Conservation (phyloP, 768 basidiomycete genomes). For the Boletus bicolor region DNA sequence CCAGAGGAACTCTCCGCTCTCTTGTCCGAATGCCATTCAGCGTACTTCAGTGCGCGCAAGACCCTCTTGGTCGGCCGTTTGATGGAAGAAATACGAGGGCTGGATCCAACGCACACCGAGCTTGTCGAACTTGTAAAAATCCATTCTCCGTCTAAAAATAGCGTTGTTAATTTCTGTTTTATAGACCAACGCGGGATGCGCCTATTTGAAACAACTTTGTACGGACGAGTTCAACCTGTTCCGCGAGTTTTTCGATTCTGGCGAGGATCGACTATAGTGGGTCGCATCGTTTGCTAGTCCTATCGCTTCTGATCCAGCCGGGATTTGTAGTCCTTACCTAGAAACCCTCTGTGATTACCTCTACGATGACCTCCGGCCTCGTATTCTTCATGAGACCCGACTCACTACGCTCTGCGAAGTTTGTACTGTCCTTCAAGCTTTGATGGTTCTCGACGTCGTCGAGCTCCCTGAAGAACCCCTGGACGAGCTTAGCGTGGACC, state of each 20-base stretch:
- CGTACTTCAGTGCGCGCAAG: constrained; percentile 77
- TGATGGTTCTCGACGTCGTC: constrained; percentile 88
- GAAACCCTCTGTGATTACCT: constrained; percentile 91
- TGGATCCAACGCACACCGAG: constrained; percentile 77
- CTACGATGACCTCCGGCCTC: constrained; percentile 92
- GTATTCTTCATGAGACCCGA: constrained; percentile 89
- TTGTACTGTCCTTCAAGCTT: constrained; percentile 91
- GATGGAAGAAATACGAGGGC: constrained; percentile 73
- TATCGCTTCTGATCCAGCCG: constrained; percentile 8
- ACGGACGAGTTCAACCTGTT: constrained; percentile 87
- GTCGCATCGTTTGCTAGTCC: constrained; percentile 22
- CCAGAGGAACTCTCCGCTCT: constrained; percentile 84
- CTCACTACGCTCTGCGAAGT: constrained; percentile 89
- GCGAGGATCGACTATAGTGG: constrained; percentile 71
- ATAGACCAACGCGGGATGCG: constrained; percentile 88
- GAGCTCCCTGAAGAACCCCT: constrained; percentile 30
- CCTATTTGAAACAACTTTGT: constrained; percentile 89
- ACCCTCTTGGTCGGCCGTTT: constrained; percentile 69
- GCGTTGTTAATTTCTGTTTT: not conserved
- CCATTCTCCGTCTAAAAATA: not conserved
- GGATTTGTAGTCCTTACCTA: constrained; percentile 67
- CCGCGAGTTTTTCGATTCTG: constrained; percentile 82
- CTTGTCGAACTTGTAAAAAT: constrained; percentile 82
- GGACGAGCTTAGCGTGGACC: constrained; percentile 37
- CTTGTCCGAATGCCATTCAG: constrained; percentile 80